A percentile compares a stretch with the other conserved stretches of the same genome.
phyloP scores from a whole-genome alignment of 2,329 filamentous ascomycete genomes.

The Exophiala aquamarina region DNA sequence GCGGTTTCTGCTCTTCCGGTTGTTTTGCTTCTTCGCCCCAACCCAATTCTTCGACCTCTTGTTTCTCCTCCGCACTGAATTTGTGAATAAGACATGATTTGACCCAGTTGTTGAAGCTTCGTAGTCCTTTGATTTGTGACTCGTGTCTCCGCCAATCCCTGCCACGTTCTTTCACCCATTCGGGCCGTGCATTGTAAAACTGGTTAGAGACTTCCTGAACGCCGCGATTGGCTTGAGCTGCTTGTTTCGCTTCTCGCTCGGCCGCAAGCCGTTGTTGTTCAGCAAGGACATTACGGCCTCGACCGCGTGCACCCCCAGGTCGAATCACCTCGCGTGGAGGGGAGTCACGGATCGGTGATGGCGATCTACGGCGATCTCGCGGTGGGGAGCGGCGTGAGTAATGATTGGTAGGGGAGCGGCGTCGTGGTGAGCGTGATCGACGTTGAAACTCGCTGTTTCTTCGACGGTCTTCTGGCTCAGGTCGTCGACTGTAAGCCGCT shows the following conservation, averaged over 20 bases:
- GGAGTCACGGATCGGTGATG: constrained; percentile 41
- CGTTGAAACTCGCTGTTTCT: constrained; percentile 31
- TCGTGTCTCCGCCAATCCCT: constrained; percentile 93
- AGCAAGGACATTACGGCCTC: constrained; percentile 43
- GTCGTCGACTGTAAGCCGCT: constrained; percentile 23
- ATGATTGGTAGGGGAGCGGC: constrained; percentile 21
- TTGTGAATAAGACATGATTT: constrained; percentile 98
- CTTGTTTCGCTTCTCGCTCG: constrained; percentile 39
- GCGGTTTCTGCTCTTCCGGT: constrained; percentile 48
- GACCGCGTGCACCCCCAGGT: constrained; percentile 46
- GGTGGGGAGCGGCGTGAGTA: constrained; percentile 31
- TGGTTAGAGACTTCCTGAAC: constrained; percentile 85
- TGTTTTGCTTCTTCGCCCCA: constrained; percentile 41
- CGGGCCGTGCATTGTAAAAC: constrained; percentile 94
- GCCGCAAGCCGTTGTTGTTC: constrained; percentile 38
- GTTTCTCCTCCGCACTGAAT: constrained; percentile 77
- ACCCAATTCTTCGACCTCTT: constrained; percentile 47
- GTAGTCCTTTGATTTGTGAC: constrained; percentile 89
- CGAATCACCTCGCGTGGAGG: constrained; percentile 46
- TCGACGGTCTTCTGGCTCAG: constrained; percentile 30
- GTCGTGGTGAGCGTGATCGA: constrained; percentile 23
- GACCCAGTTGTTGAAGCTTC: constrained; percentile 98
- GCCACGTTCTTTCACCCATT: constrained; percentile 86
- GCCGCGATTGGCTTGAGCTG: constrained; percentile 48
- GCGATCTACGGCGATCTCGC: constrained; percentile 40